Base-by-base conservation (phyloP, 805 yeast genomes). In the Peterozyma xylosa region DNA sequence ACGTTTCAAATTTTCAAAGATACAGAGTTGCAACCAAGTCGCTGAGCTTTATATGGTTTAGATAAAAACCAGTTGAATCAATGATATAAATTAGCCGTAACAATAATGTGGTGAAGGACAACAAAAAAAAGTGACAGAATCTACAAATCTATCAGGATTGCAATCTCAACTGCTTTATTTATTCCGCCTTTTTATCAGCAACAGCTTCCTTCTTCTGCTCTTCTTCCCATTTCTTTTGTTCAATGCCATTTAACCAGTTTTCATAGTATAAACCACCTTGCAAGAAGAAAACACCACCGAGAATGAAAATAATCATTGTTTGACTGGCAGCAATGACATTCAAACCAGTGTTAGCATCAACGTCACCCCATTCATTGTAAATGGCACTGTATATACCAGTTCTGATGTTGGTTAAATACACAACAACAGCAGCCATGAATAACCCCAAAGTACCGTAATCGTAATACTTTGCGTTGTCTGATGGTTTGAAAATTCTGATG, bases 181-280 rank as follows among this genome's bases (percentile, higher is more conserved):
- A 21, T n/a, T n/a, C n/a, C n/a, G 27, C 27, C 27, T 21, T 21
- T 7, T 21, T 21, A 21, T 21, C 27, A 21, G 27, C 27, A 7
- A 21, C 27, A 21, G 27, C 27, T 18, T 41, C 37, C 30, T 45
- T 43, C 14, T 40, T 37, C 18, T 45, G 44, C 18, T 45, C 47
- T 30, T 37, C 44, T 11, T 45, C 41, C 14, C 16, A 45, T 34
- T 41, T 45, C 39, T 41, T 35, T 38, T 40, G 38, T 39, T 37
- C 17, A 29, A 41, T 40, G 17, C 41, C 44, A 21, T 40, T 37
- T 33, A 40, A 42, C 44, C 43, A 41, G 15, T 45, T 51, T 30
- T 96, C 96, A 66, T 85, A 91, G 76, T 85, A 87, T 56, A 91
- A 74, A 33, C 97, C 97, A 42, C 77, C 80, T 67, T 93, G 98